phyloP scores from a whole-genome alignment of 345 rosid genomes.

The Syzygium jambos region DNA sequence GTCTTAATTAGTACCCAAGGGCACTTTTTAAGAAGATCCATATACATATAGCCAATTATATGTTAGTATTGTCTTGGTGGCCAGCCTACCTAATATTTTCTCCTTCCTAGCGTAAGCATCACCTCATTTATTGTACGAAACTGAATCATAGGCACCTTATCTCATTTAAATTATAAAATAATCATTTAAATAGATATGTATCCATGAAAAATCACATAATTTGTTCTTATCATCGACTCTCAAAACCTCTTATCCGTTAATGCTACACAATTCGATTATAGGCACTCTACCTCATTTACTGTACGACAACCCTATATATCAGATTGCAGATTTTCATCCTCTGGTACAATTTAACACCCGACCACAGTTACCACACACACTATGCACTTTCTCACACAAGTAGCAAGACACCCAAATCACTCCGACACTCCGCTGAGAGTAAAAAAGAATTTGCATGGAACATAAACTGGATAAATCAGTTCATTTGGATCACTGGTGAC shows the following conservation, averaged over 20 bases:
- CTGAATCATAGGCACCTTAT: background rate
- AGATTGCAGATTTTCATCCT: background rate
- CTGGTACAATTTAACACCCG: background rate
- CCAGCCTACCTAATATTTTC: too few relatives aligned
- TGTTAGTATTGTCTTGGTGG: background rate
- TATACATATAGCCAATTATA: background rate
- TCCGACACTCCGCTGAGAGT: background rate
- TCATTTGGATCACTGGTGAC: background rate
- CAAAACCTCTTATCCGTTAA: background rate
- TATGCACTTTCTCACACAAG: background rate
- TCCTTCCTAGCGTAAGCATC: background rate
- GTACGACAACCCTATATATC: background rate
- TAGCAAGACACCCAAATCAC: background rate
- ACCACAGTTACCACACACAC: background rate
- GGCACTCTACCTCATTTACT: background rate
- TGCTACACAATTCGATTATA: background rate
- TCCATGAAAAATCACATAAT: background rate
- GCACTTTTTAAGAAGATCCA: background rate
- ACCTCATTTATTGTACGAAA: background rate
- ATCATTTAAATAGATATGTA: background rate
- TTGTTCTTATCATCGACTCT: background rate
- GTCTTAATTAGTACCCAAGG: background rate
- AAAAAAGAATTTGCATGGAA: background rate
- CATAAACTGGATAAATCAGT: background rate
- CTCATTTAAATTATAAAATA: background rate